A percentile compares a stretch with the other conserved stretches of the same genome.
These are phyloP conservation scores for Paracorniculantispora psalliotae DNA, from an alignment of 2,329 filamentous ascomycete species.

Conservation along the genomic window DNA sequence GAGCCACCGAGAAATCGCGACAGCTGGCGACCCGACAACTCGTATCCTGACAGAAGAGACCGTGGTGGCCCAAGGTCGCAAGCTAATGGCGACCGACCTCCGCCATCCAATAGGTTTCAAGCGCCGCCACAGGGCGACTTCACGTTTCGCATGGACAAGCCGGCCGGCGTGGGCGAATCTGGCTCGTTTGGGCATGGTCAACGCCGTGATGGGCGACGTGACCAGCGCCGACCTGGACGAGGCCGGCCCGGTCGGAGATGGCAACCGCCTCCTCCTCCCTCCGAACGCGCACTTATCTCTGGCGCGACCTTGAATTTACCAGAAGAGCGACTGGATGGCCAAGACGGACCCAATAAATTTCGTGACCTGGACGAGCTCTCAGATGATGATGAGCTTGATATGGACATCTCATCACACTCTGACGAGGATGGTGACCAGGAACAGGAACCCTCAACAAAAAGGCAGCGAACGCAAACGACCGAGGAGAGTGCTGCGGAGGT, in stretches of 20 bases:
- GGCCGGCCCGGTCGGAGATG: constrained; percentile 26
- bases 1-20: constrained; percentile 7
- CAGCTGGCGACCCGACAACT: constrained; percentile 13
- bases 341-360: constrained; percentile 45
- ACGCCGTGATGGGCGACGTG: constrained; percentile 20
- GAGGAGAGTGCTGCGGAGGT: constrained; percentile 37
- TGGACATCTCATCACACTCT: constrained; percentile 51
- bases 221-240: constrained; percentile 22
- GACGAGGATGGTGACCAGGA: constrained; percentile 30
- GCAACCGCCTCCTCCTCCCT: constrained; percentile 36
- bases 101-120: constrained; percentile 23
- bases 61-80: background rate
- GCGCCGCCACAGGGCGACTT: constrained; percentile 45
- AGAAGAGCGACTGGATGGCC: constrained; percentile 43
- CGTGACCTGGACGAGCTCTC: constrained; percentile 53
- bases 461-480: constrained; percentile 22
- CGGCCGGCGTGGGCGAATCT: constrained; percentile 40
- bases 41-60: constrained; percentile 1
- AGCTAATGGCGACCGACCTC: background rate
- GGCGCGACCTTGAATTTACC: constrained; percentile 36
- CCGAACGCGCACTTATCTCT: constrained; percentile 47
- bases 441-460: constrained; percentile 39
- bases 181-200: constrained; percentile 16
- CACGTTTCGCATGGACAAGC: constrained; percentile 50
- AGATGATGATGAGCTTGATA: constrained; percentile 58